phyloP scores from a whole-genome alignment of 441 rosid genomes.

The Omphalea diandra region DNA sequence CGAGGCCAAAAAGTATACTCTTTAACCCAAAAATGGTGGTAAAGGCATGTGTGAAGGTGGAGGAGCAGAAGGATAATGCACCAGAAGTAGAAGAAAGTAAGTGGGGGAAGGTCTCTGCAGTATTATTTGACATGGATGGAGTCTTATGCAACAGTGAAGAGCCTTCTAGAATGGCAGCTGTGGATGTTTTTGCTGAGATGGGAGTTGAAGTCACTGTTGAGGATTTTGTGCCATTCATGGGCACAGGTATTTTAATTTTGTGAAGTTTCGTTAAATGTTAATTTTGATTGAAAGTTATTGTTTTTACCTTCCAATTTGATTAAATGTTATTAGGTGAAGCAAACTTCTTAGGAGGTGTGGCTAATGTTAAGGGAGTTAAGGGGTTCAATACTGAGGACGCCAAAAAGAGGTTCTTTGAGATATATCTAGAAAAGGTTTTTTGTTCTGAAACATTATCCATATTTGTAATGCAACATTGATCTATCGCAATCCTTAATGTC shows the following conservation, averaged over 20 bases:
- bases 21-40: slow-evolving; percentile 36
- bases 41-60: slow-evolving; percentile 52
- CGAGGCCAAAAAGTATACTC: slow-evolving; percentile 23
- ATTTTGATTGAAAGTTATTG: slow-evolving; percentile 14
- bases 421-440: slow-evolving; percentile 81
- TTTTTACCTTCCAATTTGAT: slow-evolving; percentile 10
- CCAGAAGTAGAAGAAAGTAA: slow-evolving; percentile 30
- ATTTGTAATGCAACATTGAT: slow-evolving; percentile 6
- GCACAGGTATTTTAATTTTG: too few relatives aligned
- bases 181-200: slow-evolving; percentile 87
- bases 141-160: slow-evolving; percentile 87
- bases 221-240: slow-evolving; percentile 89
- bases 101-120: slow-evolving; percentile 93
- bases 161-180: slow-evolving; percentile 85
- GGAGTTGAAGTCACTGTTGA: slow-evolving; percentile 76
- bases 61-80: slow-evolving; percentile 43
- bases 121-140: slow-evolving; percentile 94
- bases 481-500: slow-evolving; percentile 6
- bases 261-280: neutral
- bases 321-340: slow-evolving; percentile 72
- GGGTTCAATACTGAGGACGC: slow-evolving; percentile 66
- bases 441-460: slow-evolving; percentile 8
- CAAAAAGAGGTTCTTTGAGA: slow-evolving; percentile 86
- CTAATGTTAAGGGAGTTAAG: slow-evolving; percentile 70
- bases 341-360: slow-evolving; percentile 89